Percentiles rank a stretch among this genome's conserved stretches.
These are phyloP conservation scores for Lojkania enalia DNA, from an alignment of 2,329 filamentous ascomycete species.

Conservation along the genomic window DNA sequence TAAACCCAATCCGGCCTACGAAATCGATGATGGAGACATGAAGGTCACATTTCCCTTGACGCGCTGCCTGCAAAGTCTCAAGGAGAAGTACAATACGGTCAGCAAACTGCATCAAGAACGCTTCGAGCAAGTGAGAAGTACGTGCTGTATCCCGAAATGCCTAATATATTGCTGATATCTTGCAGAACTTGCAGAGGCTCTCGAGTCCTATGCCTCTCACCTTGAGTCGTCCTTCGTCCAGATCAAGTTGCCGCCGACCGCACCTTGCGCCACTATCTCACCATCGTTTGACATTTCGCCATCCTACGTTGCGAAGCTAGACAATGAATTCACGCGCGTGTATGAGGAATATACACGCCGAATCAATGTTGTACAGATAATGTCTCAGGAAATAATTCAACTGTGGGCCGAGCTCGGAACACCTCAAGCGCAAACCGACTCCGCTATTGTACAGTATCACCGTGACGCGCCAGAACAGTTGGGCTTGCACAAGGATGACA, in stretches of 20 bases:
- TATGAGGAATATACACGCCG: conserved; percentile 95
- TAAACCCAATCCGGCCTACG: conserved; percentile 65
- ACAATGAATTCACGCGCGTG: conserved; percentile 88
- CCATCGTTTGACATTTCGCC: conserved; percentile 91
- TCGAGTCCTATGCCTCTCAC: conserved; percentile 95
- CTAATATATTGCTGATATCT: conserved; percentile 16
- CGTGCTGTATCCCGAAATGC: conserved; percentile 34
- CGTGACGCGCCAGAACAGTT: conserved; percentile 91
- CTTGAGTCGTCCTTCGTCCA: conserved; percentile 87
- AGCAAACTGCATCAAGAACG: conserved; percentile 84
- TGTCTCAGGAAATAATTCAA: conserved; percentile 84
- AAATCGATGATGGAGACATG: conserved; percentile 67
- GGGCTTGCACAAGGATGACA: conserved; percentile 85
- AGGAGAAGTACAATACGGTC: conserved; percentile 82
- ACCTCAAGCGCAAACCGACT: conserved; percentile 89
- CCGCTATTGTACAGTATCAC: conserved; percentile 83
- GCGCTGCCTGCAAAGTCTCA: conserved; percentile 76
- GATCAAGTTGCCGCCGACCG: conserved; percentile 81
- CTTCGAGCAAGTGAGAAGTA: conserved; percentile 94
- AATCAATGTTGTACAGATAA: conserved; percentile 71
- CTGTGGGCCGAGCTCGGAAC: conserved; percentile 96
- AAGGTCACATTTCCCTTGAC: conserved; percentile 81
- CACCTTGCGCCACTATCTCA: conserved; percentile 73
- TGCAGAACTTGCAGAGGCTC: conserved; percentile 84
- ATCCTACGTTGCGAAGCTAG: conserved; percentile 81